A percentile compares a stretch with the other conserved stretches of the same genome.
These are phyloP conservation scores for Amesomyces nigricolor DNA, from an alignment of 2,329 filamentous ascomycete genomes.

Conservation along the genomic window DNA sequence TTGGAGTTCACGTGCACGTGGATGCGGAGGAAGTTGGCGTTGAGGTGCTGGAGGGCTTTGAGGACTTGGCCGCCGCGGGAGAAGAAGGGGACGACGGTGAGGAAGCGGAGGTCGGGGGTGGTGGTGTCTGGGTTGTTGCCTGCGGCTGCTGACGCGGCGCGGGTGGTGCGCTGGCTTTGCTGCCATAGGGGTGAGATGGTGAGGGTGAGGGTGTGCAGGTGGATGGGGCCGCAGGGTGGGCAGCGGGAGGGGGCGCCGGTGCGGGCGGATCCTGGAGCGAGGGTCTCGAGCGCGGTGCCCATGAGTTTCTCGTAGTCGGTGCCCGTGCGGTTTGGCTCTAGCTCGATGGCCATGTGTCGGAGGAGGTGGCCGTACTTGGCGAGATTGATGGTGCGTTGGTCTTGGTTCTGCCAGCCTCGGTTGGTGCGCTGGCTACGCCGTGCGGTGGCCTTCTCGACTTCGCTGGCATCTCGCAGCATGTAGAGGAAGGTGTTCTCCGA, in stretches of 20 bases:
- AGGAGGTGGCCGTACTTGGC: constrained; percentile 36
- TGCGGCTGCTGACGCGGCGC: not conserved
- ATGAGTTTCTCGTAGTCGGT: constrained; percentile 23
- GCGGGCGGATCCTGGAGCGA: not conserved
- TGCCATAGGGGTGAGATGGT: constrained; percentile 29
- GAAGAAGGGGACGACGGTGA: constrained; percentile 18
- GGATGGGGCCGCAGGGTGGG: constrained; percentile 8
- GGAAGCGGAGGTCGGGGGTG: not conserved
- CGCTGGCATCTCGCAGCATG: constrained; percentile 36
- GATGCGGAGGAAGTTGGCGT: constrained; percentile 21
- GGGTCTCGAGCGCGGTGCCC: constrained; percentile 10
- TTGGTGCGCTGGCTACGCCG: not conserved
- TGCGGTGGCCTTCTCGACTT: not conserved
- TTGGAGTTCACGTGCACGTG: constrained; percentile 21
- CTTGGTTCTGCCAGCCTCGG: constrained; percentile 3
- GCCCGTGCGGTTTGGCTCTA: constrained; percentile 38
- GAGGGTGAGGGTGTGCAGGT: constrained; percentile 39
- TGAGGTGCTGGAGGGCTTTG: constrained; percentile 18
- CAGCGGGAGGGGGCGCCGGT: constrained; percentile 17
- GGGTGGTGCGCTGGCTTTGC: not conserved
- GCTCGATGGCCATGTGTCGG: constrained; percentile 38
- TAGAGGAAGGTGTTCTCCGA: constrained; percentile 45
- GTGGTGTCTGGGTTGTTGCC: not conserved
- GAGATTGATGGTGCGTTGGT: constrained; percentile 29
- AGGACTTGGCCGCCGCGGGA: constrained; percentile 3